A percentile compares a stretch with the other conserved stretches of the same genome.
These are phyloP conservation scores for Talaromyces sp. DNA, from an alignment of 2,329 filamentous ascomycete genomes.

Conservation along the genomic window DNA sequence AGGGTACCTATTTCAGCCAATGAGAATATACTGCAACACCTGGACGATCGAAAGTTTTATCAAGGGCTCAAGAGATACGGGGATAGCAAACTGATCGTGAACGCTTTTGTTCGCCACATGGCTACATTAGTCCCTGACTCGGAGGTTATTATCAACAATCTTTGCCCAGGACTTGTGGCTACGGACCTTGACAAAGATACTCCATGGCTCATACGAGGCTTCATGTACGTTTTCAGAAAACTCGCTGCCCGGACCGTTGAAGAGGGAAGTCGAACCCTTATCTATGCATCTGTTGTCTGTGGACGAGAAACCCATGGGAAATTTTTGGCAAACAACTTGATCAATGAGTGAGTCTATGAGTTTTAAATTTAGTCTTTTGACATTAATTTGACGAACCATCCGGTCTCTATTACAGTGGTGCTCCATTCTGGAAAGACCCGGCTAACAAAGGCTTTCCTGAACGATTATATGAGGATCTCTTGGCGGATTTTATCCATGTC, in stretches of 20 bases:
- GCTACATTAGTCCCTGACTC: constrained; percentile 4
- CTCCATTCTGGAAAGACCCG: neutral
- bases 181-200: constrained; percentile 7
- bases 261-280: constrained; percentile 9
- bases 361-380: no score
- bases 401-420: neutral
- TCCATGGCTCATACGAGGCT: constrained; percentile 4
- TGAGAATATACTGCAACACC: neutral
- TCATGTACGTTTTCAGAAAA: constrained; percentile 9
- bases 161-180: constrained; percentile 14
- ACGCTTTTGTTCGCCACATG: constrained; percentile 14
- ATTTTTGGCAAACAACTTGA: constrained; percentile 8
- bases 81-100: constrained; percentile 15
- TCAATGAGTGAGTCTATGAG: constrained; percentile 4
- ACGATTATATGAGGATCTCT: neutral
- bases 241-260: constrained; percentile 1
- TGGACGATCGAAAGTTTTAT: constrained; percentile 1
- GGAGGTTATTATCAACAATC: constrained; percentile 16
- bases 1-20: neutral
- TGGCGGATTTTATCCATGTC: neutral
- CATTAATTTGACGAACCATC: neutral
- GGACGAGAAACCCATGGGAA: constrained; percentile 14
- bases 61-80: constrained; percentile 8
- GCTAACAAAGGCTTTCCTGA: neutral
- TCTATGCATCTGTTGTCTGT: constrained; percentile 10